phyloP scores from a whole-genome alignment of 805 yeast species.

The Ogataea populi-albae region DNA sequence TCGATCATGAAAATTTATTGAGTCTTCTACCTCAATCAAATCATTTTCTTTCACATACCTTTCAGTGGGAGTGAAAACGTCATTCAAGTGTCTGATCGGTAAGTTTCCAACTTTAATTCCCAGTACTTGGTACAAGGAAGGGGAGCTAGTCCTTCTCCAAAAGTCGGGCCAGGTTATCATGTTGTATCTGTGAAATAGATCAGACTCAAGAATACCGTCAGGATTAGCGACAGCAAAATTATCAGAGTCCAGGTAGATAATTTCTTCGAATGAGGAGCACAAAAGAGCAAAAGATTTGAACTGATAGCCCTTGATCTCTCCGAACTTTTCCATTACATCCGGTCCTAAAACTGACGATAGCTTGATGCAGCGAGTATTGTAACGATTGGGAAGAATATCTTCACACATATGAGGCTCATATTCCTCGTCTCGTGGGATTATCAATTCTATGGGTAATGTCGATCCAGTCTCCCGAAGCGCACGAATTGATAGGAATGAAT shows the following conservation, averaged over 20 bases:
- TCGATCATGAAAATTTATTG: conserved; percentile 51
- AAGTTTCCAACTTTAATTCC: conserved; percentile 32
- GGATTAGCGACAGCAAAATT: conserved; percentile 43
- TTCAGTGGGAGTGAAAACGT: conserved; percentile 21
- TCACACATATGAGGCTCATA: conserved; percentile 39
- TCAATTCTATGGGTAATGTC: conserved; percentile 41
- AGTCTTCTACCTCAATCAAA: conserved; percentile 24
- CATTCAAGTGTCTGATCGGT: conserved; percentile 20
- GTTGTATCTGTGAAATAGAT: conserved; percentile 47
- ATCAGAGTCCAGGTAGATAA: conserved; percentile 46
- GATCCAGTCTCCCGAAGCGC: conserved; percentile 43
- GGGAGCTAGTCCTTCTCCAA: conserved; percentile 69
- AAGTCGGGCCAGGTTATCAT: conserved; percentile 74
- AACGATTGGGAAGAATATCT: conserved; percentile 33
- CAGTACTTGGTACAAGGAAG: conserved; percentile 45
- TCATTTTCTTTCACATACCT: conserved; percentile 8
- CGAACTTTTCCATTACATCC: conserved; percentile 16
- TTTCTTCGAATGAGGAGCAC: conserved; percentile 45
- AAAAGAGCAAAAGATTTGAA: conserved; percentile 42
- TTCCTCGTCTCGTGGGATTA: conserved; percentile 39
- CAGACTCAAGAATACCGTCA: conserved; percentile 32
- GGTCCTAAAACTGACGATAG: conserved; percentile 37
- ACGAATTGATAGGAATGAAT: conserved; percentile 38
- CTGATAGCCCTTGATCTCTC: conserved; percentile 35
- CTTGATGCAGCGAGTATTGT: conserved; percentile 42